A percentile compares a stretch with the other conserved stretches of the same genome.
These are phyloP conservation scores for Remersonia thermophila DNA, from an alignment of 2,329 filamentous ascomycete genomes.

Conservation along the genomic window DNA sequence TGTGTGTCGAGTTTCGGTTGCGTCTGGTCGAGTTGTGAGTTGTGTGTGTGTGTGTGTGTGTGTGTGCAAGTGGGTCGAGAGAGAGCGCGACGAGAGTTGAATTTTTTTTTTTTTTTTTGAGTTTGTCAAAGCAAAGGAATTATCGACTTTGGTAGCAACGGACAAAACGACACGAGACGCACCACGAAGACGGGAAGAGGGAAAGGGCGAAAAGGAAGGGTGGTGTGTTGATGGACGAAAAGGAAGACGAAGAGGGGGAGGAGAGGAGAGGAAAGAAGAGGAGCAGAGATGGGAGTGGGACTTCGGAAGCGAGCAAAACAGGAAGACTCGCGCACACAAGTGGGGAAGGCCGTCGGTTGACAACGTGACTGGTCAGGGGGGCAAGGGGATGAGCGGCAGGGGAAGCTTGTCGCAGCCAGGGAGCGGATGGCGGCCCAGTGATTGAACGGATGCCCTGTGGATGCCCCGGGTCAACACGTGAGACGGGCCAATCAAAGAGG, in stretches of 20 bases:
- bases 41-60: too few species aligned
- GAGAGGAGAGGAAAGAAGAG: slow-evolving; percentile 16
- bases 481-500: too few species aligned
- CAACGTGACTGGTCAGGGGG: slow-evolving; percentile 14
- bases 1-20: slow-evolving; percentile 19
- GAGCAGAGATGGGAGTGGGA: slow-evolving; percentile 7
- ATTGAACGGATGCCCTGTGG: slow-evolving; percentile 14
- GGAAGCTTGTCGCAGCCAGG: slow-evolving; percentile 12
- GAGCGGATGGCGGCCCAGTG: slow-evolving; percentile 20
- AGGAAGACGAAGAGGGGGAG: slow-evolving; percentile 18
- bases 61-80: slow-evolving; percentile 16
- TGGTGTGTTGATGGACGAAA: slow-evolving; percentile 18
- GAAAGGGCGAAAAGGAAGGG: slow-evolving; percentile 24
- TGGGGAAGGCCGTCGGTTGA: slow-evolving; percentile 7
- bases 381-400: slow-evolving; percentile 11
- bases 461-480: not conserved
- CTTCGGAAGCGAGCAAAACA: slow-evolving; percentile 17
- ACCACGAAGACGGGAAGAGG: slow-evolving; percentile 22
- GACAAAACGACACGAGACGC: slow-evolving; percentile 13
- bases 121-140: slow-evolving; percentile 14
- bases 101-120: slow-evolving; percentile 6
- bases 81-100: slow-evolving; percentile 20
- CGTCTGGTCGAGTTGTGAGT: slow-evolving; percentile 14
- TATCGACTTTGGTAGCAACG: slow-evolving; percentile 1
- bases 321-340: slow-evolving; percentile 11